Percentiles rank a stretch among this genome's conserved stretches.
Conservation (phyloP, 2,329 filamentous ascomycete species). For the Aureobasidium sp. region DNA sequence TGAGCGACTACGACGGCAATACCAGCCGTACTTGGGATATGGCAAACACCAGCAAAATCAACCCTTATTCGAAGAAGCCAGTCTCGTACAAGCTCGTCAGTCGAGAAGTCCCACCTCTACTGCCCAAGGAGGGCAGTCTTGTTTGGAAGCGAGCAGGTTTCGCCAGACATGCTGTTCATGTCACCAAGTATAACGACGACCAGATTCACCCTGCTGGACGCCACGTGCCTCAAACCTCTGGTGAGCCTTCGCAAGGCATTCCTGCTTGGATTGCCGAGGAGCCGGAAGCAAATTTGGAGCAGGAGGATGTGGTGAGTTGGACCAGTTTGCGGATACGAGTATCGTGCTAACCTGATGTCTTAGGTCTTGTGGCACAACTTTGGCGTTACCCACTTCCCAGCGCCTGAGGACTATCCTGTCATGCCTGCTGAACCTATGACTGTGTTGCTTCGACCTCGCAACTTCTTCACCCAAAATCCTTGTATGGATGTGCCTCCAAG, state of each 20-base stretch:
- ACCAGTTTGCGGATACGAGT: too few species aligned
- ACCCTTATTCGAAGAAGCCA: constrained; percentile 79
- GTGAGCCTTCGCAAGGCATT: constrained; percentile 66
- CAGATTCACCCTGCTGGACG: constrained; percentile 80
- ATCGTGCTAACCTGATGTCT: neutral
- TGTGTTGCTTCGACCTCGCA: constrained; percentile 66
- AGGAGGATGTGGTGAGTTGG: constrained; percentile 60
- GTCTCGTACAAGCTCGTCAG: constrained; percentile 85
- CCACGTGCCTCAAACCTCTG: constrained; percentile 81
- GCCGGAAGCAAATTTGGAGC: constrained; percentile 52
- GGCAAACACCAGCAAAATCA: constrained; percentile 73
- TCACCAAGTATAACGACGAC: constrained; percentile 77
- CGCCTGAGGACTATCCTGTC: constrained; percentile 84
- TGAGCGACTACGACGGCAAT: constrained; percentile 72
- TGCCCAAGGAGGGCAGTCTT: constrained; percentile 73
- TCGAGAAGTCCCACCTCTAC: constrained; percentile 67
- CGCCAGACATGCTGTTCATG: constrained; percentile 77
- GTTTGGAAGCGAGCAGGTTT: constrained; percentile 90
- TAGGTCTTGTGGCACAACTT: constrained; percentile 77
- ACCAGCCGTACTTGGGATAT: constrained; percentile 88
- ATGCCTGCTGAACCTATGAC: constrained; percentile 77
- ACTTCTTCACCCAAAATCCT: constrained; percentile 78
- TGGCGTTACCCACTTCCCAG: constrained; percentile 80
- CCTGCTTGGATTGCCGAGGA: constrained; percentile 69
- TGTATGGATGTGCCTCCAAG: constrained; percentile 74